These are phyloP conservation scores for Volvox carteri DNA, from an alignment of 163 green algal genomes.

Conservation along the genomic window DNA sequence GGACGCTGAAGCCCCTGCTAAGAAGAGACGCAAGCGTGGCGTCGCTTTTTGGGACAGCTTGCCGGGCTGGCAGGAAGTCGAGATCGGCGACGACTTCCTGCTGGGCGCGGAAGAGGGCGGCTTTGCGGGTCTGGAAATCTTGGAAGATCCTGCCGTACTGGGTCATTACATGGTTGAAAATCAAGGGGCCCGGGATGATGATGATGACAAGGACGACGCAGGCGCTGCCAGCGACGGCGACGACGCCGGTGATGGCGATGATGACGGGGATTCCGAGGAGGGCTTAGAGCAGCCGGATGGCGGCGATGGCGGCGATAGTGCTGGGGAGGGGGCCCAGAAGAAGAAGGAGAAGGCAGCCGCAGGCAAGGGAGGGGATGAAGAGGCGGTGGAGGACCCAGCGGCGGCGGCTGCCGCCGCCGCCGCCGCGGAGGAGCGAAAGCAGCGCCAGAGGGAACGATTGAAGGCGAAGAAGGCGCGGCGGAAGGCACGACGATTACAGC, in stretches of 20 bases:
- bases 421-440: constrained; percentile 39
- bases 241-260: not conserved
- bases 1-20: not conserved
- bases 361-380: not conserved
- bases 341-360: not conserved
- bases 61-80: constrained; percentile 76
- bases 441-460: constrained; percentile 42
- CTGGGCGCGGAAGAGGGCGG: constrained; percentile 84
- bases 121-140: constrained; percentile 85
- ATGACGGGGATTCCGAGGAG: not conserved
- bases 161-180: constrained; percentile 27
- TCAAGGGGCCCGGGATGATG: not conserved
- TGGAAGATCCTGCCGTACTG: constrained; percentile 67
- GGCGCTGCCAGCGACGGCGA: not conserved
- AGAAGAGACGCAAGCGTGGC: constrained; percentile 37
- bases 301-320: constrained; percentile 16
- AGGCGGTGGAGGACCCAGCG: not conserved
- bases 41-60: constrained; percentile 48
- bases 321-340: not conserved
- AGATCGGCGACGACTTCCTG: constrained; percentile 80
- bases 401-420: not conserved
- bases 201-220: not conserved
- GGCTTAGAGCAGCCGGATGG: not conserved
- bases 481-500: constrained; percentile 25
- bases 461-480: constrained; percentile 49